Conservation (phyloP, 129 eudicot genomes). For the Flaveria ramosissima region DNA sequence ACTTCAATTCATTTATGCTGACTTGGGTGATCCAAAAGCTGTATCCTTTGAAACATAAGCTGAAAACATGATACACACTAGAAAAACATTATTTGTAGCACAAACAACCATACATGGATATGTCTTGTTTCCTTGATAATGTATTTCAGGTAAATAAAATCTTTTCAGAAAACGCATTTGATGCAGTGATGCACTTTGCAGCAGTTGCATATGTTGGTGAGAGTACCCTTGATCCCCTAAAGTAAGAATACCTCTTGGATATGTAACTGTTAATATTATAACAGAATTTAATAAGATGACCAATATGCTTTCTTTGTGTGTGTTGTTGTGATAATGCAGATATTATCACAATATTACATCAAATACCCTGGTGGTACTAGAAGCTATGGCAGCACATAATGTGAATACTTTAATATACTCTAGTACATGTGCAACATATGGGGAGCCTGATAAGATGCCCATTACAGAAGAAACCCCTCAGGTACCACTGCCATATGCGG, state of each 20-base stretch:
- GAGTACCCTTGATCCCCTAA: slow-evolving; percentile 83
- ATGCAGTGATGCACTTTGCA: slow-evolving; percentile 96
- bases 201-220: slow-evolving; percentile 97
- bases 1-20: slow-evolving; percentile 84
- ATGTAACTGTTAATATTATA: background rate
- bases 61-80: background rate
- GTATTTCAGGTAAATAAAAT: slow-evolving; percentile 65
- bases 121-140: slow-evolving; percentile 48
- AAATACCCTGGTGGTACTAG: slow-evolving; percentile 68
- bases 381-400: slow-evolving; percentile 82
- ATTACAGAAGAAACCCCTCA: slow-evolving; percentile 91
- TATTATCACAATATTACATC: slow-evolving; percentile 94
- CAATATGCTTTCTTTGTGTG: background rate
- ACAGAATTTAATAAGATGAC: slow-evolving; percentile 3
- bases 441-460: slow-evolving; percentile 96
- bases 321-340: slow-evolving; percentile 39
- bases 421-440: slow-evolving; percentile 95
- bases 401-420: slow-evolving; percentile 86
- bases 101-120: slow-evolving; percentile 11
- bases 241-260: slow-evolving; percentile 34
- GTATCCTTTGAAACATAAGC: slow-evolving; percentile 53
- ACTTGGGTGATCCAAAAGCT: slow-evolving; percentile 73
- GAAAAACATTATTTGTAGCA: background rate
- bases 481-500: slow-evolving; percentile 36
- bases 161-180: slow-evolving; percentile 80